Base-by-base conservation (phyloP, 140 eudicot genomes). In the Ambrosia hybrid region DNA sequence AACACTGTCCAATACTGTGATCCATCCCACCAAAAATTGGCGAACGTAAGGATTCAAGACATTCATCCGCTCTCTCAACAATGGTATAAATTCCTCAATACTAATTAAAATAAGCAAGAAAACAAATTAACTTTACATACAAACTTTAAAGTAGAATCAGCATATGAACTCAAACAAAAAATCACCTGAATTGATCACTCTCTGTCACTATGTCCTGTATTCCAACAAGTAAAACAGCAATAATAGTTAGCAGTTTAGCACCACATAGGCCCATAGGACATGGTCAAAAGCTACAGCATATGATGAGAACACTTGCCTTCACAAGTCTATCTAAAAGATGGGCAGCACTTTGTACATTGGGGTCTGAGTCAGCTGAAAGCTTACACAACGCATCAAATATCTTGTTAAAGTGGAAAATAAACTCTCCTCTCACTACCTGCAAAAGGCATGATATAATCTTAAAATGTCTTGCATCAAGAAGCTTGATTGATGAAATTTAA, bases 391-490 rank as follows among this genome's bases (percentile, higher is more conserved):
- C 98, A 84, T 93, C 98, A 81, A 93, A 93, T 58, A 93, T 93
- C 82, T 93, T 87, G 78, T 89, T 93, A 82, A 93, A 93, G 85
- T 89, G 84, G 75, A 93, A 93, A 60, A 93, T 93, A 56, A 93
- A 85, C 61, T 93, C 96, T 57, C 98, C 98, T 77, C 98, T 82
- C n/a, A 93, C 98, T 67, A 93, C 97, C 98, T 93, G 97, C 81
- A 85, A 84, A 73, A 68, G 76, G 65, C 45, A 73, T 16, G 33
- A 74, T 61, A 56, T 74, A 72, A 49, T 52, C 73, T 38, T 59
- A 69, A 12, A 7, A 34, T 16, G 11, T 11, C 30, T 21, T 21
- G 30, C 30, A 21, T 21, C 30, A 10, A 10, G 33, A 26, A 26
- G 15, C 60, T n/a, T 26, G 64, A 1, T 1, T 61, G 38, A 52